These are phyloP conservation scores for Linum usitatissimum DNA, from an alignment of 345 rosid species.

Conservation along the genomic window DNA sequence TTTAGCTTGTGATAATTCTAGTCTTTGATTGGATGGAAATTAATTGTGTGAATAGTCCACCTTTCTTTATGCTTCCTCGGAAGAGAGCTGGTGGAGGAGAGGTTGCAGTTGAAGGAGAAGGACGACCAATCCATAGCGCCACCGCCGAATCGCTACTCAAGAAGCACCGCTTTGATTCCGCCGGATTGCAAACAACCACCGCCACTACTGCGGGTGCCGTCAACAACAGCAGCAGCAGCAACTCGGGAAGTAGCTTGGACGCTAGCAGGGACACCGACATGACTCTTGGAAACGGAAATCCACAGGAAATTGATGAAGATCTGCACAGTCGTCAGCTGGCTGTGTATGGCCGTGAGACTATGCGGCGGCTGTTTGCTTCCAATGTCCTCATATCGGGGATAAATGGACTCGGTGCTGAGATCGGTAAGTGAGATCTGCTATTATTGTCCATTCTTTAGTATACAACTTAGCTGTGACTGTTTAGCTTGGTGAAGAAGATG, in stretches of 20 bases:
- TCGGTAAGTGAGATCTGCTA: constrained; percentile 37
- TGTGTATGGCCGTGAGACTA: constrained; percentile 96
- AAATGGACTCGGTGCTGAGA: constrained; percentile 94
- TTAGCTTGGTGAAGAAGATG: background rate
- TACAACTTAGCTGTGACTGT: background rate
- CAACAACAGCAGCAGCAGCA: constrained; percentile 14
- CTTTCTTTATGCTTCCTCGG: constrained; percentile 80
- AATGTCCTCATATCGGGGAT: constrained; percentile 81
- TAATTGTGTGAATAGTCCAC: constrained; percentile 1
- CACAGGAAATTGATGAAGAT: constrained; percentile 87
- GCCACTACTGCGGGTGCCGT: constrained; percentile 5
- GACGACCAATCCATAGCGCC: constrained; percentile 12
- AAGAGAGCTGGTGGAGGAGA: constrained; percentile 62
- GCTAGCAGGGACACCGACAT: constrained; percentile 23
- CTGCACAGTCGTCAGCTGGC: constrained; percentile 99
- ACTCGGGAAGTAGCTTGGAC: constrained; percentile 4
- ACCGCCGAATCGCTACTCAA: constrained; percentile 35
- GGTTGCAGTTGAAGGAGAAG: constrained; percentile 34
- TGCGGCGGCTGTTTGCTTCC: constrained; percentile 90
- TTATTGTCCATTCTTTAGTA: background rate
- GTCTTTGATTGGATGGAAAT: background rate
- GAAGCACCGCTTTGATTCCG: constrained; percentile 43
- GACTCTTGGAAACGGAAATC: constrained; percentile 64
- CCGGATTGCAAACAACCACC: constrained; percentile 18
- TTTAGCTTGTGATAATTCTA: background rate